A percentile compares a stretch with the other conserved stretches of the same genome.
Conservation (phyloP, 2,329 filamentous ascomycete genomes). For the Talaromyces sp. region DNA sequence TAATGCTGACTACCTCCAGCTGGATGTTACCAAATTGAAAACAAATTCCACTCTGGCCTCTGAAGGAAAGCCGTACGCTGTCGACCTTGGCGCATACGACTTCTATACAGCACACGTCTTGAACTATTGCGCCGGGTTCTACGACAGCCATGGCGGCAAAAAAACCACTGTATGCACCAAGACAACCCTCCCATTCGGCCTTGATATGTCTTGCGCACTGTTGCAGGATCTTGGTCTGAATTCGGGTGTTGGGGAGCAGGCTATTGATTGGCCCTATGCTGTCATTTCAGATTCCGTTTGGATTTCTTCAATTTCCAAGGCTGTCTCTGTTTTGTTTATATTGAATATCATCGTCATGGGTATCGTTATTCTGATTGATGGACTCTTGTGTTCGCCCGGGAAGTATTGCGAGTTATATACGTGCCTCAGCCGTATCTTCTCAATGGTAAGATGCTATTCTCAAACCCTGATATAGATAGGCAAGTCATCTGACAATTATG, state of each 20-base stretch:
- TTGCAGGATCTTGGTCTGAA: neutral
- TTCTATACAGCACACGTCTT: slow-evolving; percentile 13
- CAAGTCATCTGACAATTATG: neutral
- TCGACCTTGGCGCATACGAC: slow-evolving; percentile 9
- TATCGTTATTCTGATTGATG: neutral
- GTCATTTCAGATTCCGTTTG: slow-evolving; percentile 6
- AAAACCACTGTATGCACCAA: slow-evolving; percentile 12
- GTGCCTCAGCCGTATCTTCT: neutral
- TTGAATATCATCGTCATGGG: slow-evolving; percentile 10
- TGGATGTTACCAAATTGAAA: slow-evolving; percentile 9
- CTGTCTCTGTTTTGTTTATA: neutral
- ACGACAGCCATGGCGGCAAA: neutral
- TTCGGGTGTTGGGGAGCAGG: neutral
- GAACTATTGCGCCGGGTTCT: slow-evolving; percentile 14
- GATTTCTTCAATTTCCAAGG: slow-evolving; percentile 9
- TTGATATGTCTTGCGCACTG: slow-evolving; percentile 2
- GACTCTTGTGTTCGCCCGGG: slow-evolving; percentile 1
- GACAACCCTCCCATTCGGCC: slow-evolving; percentile 6
- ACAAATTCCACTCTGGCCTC: neutral
- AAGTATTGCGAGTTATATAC: neutral
- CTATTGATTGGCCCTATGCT: slow-evolving; percentile 9
- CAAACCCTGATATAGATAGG: neutral
- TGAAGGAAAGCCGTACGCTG: neutral
- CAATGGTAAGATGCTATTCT: neutral
- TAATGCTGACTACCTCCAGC: neutral